These are phyloP conservation scores for Platanthera guangdongensis DNA, from an alignment of 106 monocot species.

Conservation along the genomic window DNA sequence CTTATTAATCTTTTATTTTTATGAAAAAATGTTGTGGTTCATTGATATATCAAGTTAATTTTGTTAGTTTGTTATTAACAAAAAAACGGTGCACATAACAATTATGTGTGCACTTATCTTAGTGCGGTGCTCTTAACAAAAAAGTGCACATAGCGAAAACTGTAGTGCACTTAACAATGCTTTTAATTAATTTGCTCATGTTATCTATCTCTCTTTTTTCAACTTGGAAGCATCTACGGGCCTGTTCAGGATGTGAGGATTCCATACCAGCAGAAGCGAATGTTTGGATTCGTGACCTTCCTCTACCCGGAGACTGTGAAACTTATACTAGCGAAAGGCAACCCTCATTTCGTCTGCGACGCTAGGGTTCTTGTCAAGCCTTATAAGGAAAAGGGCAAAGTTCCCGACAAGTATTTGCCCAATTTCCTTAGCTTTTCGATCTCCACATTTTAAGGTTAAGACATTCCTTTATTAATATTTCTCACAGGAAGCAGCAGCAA, in stretches of 20 bases:
- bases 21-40: too few species aligned
- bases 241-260: conserved; percentile 74
- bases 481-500: conserved; percentile 48
- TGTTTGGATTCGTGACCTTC: conserved; percentile 89
- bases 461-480: neutral
- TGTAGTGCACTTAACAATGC: too few species aligned
- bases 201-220: neutral
- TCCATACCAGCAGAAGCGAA: conserved; percentile 81
- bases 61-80: too few species aligned
- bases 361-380: conserved; percentile 83
- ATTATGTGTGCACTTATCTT: too few species aligned
- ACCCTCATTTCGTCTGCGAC: conserved; percentile 90
- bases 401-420: conserved; percentile 62
- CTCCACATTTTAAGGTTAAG: neutral
- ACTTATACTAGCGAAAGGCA: conserved; percentile 81
- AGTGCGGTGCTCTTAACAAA: too few species aligned
- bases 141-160: too few species aligned
- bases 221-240: conserved; percentile 47
- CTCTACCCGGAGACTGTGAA: conserved; percentile 80
- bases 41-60: too few species aligned
- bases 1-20: too few species aligned
- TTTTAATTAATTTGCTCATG: too few species aligned
- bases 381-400: conserved; percentile 92
- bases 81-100: too few species aligned
- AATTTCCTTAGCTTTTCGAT: neutral